Evolutionary conservation across 768 basidiomycete genomes (phyloP).

Genomic region (Leccinum disarticulatum): DNA sequence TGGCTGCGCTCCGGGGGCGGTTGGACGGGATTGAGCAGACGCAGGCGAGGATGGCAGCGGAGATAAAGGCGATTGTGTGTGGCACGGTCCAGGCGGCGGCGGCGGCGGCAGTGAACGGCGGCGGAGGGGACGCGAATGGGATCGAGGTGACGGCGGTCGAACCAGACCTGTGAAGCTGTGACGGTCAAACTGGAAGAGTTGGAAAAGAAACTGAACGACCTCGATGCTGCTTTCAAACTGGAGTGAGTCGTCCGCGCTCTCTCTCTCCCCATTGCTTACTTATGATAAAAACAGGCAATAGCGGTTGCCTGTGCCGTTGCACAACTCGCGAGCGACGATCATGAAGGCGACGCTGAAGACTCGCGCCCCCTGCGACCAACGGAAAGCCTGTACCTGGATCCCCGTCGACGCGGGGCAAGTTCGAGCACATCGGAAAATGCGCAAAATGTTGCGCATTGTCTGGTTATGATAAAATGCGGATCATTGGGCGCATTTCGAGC

Average conservation of each 20-base stretch:
- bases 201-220: slow-evolving; percentile 36
- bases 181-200: slow-evolving; percentile 32
- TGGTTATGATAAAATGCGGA: too few relatives aligned
- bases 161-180: too few relatives aligned
- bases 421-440: slow-evolving; percentile 47
- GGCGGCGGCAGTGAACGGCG: too few relatives aligned
- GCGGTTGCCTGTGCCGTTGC: slow-evolving; percentile 37
- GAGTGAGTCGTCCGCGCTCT: slow-evolving; percentile 27
- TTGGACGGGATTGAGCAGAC: slow-evolving; percentile 35
- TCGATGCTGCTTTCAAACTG: slow-evolving; percentile 32
- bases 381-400: slow-evolving; percentile 39
- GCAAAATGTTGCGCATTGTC: too few relatives aligned
- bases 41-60: slow-evolving; percentile 33
- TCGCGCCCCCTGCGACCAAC: slow-evolving; percentile 30
- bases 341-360: slow-evolving; percentile 34
- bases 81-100: too few relatives aligned
- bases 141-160: neutral
- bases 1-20: slow-evolving; percentile 24
- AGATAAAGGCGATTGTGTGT: slow-evolving; percentile 32
- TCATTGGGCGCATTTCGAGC: too few relatives aligned
- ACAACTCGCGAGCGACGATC: slow-evolving; percentile 34
- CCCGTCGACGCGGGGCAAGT: slow-evolving; percentile 41
- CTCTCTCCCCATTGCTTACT: too few relatives aligned
- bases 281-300: slow-evolving; percentile 29
- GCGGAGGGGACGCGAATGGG: neutral